A percentile compares a stretch with the other conserved stretches of the same genome.
Evolutionary conservation across 2,329 filamentous ascomycete genomes (phyloP).

Genomic region (Pestalotiopsis sp.): DNA sequence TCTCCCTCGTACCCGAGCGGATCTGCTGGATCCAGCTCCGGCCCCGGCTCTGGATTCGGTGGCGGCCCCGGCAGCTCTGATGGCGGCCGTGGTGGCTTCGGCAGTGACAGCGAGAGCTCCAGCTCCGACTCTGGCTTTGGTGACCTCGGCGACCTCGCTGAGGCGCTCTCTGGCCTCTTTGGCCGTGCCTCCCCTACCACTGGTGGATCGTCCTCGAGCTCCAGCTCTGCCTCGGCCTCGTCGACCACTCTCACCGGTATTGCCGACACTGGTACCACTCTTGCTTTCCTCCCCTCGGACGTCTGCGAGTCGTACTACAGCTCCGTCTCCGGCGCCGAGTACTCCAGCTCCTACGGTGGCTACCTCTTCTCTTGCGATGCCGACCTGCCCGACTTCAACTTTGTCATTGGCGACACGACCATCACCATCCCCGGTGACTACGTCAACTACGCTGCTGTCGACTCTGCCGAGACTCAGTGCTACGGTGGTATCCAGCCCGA

Average conservation of each 20-base stretch:
- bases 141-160: neutral
- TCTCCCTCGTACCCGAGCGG: neutral
- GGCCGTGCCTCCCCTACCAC: neutral
- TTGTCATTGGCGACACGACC: conserved; percentile 47
- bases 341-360: conserved; percentile 41
- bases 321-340: conserved; percentile 44
- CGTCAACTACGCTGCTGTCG: conserved; percentile 51
- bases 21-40: neutral
- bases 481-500: conserved; percentile 58
- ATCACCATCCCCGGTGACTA: conserved; percentile 51
- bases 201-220: neutral
- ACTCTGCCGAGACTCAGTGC: conserved; percentile 48
- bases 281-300: conserved; percentile 51
- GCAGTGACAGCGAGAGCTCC: neutral
- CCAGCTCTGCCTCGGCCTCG: conserved; percentile 4
- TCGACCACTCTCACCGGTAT: conserved; percentile 41
- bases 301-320: conserved; percentile 55
- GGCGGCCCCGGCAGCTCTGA: neutral
- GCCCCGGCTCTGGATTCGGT: neutral
- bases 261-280: conserved; percentile 61
- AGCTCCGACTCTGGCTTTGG: neutral
- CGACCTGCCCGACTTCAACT: conserved; percentile 48
- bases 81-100: neutral
- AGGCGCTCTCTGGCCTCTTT: neutral
- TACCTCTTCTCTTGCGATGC: conserved; percentile 54